phyloP scores from a whole-genome alignment of 352 stramenopile species.

The Elongisporangium anandrum region DNA sequence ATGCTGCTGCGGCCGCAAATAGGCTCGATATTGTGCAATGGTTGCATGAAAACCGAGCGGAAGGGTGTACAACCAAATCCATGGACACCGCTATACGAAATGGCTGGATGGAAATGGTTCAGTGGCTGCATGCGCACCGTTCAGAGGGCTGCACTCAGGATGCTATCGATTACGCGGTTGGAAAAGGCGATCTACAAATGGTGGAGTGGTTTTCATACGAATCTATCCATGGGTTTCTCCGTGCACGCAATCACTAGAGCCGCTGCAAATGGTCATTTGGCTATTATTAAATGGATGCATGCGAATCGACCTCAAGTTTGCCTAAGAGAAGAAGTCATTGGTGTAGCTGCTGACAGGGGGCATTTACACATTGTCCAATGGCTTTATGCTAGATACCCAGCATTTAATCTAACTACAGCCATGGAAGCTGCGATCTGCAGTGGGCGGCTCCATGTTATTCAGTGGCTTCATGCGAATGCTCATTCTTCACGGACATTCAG shows the following conservation, averaged over 20 bases:
- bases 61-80: conserved; percentile 30
- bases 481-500: background rate
- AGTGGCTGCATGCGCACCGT: conserved; percentile 21
- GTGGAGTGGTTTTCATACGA: conserved; percentile 16
- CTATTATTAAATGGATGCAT: too few species aligned
- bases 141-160: conserved; percentile 21
- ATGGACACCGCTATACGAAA: conserved; percentile 28
- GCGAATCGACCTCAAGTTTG: too few species aligned
- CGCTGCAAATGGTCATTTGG: conserved; percentile 14
- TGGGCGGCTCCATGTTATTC: conserved; percentile 3
- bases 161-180: conserved; percentile 11
- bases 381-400: conserved; percentile 15
- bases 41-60: conserved; percentile 24
- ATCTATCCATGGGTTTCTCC: conserved; percentile 13
- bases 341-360: too few species aligned
- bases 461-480: background rate
- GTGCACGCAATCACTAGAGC: too few species aligned
- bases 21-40: conserved; percentile 31
- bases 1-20: conserved; percentile 22
- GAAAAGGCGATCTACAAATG: conserved; percentile 10
- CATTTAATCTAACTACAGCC: background rate
- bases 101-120: conserved; percentile 25
- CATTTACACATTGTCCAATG: conserved; percentile 13
- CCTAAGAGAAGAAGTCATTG: too few species aligned
- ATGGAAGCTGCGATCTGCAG: conserved; percentile 4